These are phyloP conservation scores for Aspergillus sp. DNA, from an alignment of 2,329 filamentous ascomycete species.

Conservation along the genomic window DNA sequence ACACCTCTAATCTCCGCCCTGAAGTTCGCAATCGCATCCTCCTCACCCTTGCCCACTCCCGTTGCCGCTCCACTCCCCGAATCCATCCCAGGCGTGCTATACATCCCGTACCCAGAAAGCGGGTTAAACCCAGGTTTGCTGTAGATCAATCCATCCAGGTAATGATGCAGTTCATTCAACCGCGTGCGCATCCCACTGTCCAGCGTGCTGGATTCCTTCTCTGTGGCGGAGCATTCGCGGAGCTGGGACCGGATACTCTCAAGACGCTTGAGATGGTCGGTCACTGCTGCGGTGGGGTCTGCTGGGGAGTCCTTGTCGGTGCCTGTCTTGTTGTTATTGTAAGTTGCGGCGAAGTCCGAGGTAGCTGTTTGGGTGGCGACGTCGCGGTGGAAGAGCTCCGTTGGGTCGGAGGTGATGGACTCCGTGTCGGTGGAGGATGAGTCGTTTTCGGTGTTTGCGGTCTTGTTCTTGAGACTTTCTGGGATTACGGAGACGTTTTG, in stretches of 20 bases:
- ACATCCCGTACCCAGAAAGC: slow-evolving; percentile 36
- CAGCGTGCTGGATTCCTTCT: slow-evolving; percentile 36
- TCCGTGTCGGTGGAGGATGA: slow-evolving; percentile 32
- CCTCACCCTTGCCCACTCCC: slow-evolving; percentile 46
- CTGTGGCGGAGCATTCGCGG: slow-evolving; percentile 46
- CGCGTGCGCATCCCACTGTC: slow-evolving; percentile 37
- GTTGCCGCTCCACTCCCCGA: slow-evolving; percentile 19
- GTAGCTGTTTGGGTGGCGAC: slow-evolving; percentile 65
- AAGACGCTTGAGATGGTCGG: slow-evolving; percentile 48
- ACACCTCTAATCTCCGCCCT: slow-evolving; percentile 63
- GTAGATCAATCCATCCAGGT: slow-evolving; percentile 53
- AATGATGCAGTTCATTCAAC: slow-evolving; percentile 52
- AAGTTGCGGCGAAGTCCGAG: slow-evolving; percentile 32
- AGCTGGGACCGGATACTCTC: slow-evolving; percentile 56
- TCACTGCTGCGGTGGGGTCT: slow-evolving; percentile 28
- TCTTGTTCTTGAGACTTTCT: slow-evolving; percentile 13
- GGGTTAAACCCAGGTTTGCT: slow-evolving; percentile 31
- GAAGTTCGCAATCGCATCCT: slow-evolving; percentile 60
- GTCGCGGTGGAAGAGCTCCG: slow-evolving; percentile 65
- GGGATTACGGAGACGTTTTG: slow-evolving; percentile 56
- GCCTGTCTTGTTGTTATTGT: slow-evolving; percentile 24
- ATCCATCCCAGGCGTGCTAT: slow-evolving; percentile 33
- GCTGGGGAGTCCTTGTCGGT: slow-evolving; percentile 21
- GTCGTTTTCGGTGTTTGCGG: background rate
- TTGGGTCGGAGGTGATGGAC: slow-evolving; percentile 58